Evolutionary conservation across 768 basidiomycete genomes (phyloP), one percentile per base, ranked within the genome.

Genomic region (Mycena belliarum): DNA sequence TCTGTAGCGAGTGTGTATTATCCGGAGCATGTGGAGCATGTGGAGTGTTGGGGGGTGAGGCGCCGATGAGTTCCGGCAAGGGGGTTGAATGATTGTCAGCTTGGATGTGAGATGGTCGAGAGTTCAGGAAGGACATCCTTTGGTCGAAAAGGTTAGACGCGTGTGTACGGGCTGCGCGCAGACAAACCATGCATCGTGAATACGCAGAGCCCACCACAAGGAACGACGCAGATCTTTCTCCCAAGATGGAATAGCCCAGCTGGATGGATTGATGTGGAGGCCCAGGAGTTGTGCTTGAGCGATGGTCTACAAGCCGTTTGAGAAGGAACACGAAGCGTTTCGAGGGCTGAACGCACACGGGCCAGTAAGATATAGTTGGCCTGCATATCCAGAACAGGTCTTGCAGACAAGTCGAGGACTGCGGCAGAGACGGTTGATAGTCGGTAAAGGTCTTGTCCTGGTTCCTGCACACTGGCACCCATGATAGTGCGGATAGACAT

Each of bases 101-200:
- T 45, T 66, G 65, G 25, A 66, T 64, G 52, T 66, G 65, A 3
- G 65, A 66, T 10, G 65, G 65, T 33, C 65, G 60, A 12, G 65
- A 64, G 46, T 66, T 66, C 42, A 66, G 29, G 49, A 66, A 66
- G 18, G 63, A 66, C 35, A 61, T 61, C 63, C 65, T 64, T 48
- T 25, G 9, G 18, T 23, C 37, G 24, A 16, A 40, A 32, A 21
- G 18, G 23, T 51, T n/a, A 52, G 32, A 47, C 18, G 25, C 6
- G 12, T 1, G 28, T 25, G 44, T 1, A 42, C 15, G 14, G 16
- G 24, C 0, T 6, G 23, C 24, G 46, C 2, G 5, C 3, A 18
- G 21, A 23, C 20, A 53, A 21, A 61, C 59, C 55, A 62, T 32
- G 54, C 60, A 52, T 64, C 65, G 32, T 64, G 63, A 8, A 64